Percentiles rank a stretch among this genome's conserved stretches.
Conservation (phyloP, 371 early-diverging fungal genomes). For the Mortierella sp. region DNA sequence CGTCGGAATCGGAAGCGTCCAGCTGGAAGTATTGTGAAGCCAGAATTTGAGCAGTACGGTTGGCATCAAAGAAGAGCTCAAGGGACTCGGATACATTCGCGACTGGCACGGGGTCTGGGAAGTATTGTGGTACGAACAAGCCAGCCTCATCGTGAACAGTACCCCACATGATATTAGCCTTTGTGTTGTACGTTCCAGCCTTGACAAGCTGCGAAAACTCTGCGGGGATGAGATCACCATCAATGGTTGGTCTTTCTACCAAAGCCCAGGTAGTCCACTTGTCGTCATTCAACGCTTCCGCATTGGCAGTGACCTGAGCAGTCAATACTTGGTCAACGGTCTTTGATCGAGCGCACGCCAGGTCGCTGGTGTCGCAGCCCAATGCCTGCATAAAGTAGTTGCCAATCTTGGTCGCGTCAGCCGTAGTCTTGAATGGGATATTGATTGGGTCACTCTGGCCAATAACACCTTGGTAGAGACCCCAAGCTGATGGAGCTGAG, state of each 20-base stretch:
- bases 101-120: conserved; percentile 31
- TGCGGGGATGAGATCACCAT: conserved; percentile 31
- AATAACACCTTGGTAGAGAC: conserved; percentile 35
- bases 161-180: conserved; percentile 54
- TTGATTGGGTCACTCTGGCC: conserved; percentile 34
- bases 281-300: conserved; percentile 22
- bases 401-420: not conserved
- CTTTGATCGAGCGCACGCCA: conserved; percentile 31
- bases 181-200: conserved; percentile 36
- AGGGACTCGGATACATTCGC: conserved; percentile 17
- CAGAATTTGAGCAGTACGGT: conserved; percentile 16
- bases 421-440: conserved; percentile 31
- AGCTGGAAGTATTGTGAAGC: conserved; percentile 19
- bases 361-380: conserved; percentile 9
- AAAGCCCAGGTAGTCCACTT: conserved; percentile 42
- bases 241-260: conserved; percentile 34
- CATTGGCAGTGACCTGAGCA: conserved; percentile 25
- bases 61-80: conserved; percentile 23
- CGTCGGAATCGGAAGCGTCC: conserved; percentile 23
- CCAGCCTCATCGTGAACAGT: conserved; percentile 52
- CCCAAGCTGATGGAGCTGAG: conserved; percentile 25
- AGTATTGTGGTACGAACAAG: conserved; percentile 38
- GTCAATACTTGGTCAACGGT: conserved; percentile 27
- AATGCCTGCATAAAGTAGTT: conserved; percentile 28
- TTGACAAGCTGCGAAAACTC: conserved; percentile 36